These are phyloP conservation scores for Pyrrhoderma noxium DNA, from an alignment of 1,284 basidiomycete genomes.

Conservation along the genomic window DNA sequence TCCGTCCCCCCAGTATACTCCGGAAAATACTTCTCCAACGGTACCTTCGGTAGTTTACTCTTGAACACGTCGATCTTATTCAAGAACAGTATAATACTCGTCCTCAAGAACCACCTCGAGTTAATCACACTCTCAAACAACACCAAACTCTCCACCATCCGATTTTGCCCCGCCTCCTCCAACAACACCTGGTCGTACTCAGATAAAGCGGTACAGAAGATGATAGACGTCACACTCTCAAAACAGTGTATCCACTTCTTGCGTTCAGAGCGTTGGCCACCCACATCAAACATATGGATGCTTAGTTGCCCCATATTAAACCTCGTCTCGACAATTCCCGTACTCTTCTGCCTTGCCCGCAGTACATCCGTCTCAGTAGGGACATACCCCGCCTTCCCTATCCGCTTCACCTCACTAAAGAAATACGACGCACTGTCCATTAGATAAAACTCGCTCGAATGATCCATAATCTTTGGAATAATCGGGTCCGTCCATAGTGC, in stretches of 20 bases:
- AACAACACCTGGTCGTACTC: conserved; percentile 49
- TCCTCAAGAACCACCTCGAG: conserved; percentile 93
- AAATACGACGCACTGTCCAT: conserved; percentile 98
- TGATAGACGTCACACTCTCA: conserved; percentile 55
- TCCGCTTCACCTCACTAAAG: conserved; percentile 79
- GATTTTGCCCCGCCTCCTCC: conserved; percentile 54
- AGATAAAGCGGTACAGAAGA: conserved; percentile 44
- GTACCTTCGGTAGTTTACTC: conserved; percentile 83
- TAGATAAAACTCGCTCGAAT: conserved; percentile 85
- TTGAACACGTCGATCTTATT: conserved; percentile 98
- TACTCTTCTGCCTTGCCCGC: conserved; percentile 84
- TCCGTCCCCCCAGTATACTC: conserved; percentile 93
- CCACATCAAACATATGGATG: conserved; percentile 44
- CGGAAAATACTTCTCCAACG: conserved; percentile 85
- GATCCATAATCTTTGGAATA: conserved; percentile 82
- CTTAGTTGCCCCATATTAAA: conserved; percentile 46
- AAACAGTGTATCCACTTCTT: conserved; percentile 57
- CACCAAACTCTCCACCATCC: conserved; percentile 90
- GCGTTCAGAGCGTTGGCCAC: conserved; percentile 52
- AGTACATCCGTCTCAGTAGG: conserved; percentile 89
- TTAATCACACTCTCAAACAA: conserved; percentile 97
- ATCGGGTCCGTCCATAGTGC: conserved; percentile 89
- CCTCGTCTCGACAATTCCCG: conserved; percentile 89
- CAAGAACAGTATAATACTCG: conserved; percentile 87
- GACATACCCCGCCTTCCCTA: conserved; percentile 73